Percentiles rank a stretch among this genome's conserved stretches.
phyloP scores from a whole-genome alignment of 768 basidiomycete genomes.

The Leccinum sublutescens region DNA sequence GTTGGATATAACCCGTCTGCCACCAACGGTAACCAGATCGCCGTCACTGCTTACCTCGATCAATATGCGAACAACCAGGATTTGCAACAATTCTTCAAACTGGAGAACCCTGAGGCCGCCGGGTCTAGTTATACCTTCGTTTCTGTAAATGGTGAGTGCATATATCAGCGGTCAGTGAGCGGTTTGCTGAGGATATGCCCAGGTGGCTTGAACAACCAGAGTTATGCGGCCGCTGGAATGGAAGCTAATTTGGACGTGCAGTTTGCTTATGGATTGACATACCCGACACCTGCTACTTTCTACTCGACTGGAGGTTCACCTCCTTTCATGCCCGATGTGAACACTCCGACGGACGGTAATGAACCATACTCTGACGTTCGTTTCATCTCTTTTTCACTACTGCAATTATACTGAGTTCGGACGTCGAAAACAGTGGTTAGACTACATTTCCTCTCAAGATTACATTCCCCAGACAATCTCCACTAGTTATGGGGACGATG shows the following conservation, averaged over 20 bases:
- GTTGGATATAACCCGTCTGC: constrained; percentile 44
- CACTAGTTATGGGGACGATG: constrained; percentile 71
- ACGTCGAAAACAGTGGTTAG: constrained; percentile 50
- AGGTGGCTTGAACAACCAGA: constrained; percentile 67
- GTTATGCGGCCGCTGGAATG: constrained; percentile 43
- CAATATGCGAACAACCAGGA: constrained; percentile 53
- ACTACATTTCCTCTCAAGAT: constrained; percentile 49
- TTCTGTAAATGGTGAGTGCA: neutral
- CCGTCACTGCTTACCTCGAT: constrained; percentile 54
- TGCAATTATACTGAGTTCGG: neutral
- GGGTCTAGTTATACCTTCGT: constrained; percentile 51
- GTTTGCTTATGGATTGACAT: constrained; percentile 62
- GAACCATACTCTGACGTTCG: constrained; percentile 49
- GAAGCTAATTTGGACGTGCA: constrained; percentile 73
- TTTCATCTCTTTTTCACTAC: constrained; percentile 19
- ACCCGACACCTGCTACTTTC: constrained; percentile 58
- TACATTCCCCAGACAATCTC: constrained; percentile 60
- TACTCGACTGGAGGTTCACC: constrained; percentile 63
- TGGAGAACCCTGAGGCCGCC: constrained; percentile 47
- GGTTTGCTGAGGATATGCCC: constrained; percentile 8
- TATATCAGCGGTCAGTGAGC: neutral
- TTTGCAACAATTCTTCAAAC: constrained; percentile 48
- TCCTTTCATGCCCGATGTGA: constrained; percentile 50
- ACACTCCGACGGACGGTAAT: constrained; percentile 41
- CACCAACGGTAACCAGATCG: constrained; percentile 46